A percentile compares a stretch with the other conserved stretches of the same genome.
Conservation (phyloP, 2,329 filamentous ascomycete genomes). For the Cercospora berteroae region DNA sequence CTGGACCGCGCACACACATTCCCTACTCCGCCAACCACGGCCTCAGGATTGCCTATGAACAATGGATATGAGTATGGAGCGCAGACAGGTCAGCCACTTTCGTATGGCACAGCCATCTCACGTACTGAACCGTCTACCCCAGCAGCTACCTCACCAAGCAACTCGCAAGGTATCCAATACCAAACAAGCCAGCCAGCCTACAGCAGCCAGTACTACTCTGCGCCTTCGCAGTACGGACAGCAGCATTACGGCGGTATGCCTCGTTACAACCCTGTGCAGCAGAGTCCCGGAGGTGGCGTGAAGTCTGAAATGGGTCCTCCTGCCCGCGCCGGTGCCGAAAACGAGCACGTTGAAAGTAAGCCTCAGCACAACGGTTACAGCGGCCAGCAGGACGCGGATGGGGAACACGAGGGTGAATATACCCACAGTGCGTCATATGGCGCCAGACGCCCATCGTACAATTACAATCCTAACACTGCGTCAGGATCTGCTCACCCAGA, state of each 20-base stretch:
- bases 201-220: constrained; percentile 75
- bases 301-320: constrained; percentile 90
- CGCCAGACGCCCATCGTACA: constrained; percentile 69
- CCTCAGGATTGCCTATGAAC: constrained; percentile 72
- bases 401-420: constrained; percentile 66
- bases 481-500: constrained; percentile 65
- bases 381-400: constrained; percentile 41
- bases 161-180: constrained; percentile 79
- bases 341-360: constrained; percentile 66
- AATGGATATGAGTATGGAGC: constrained; percentile 82
- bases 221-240: constrained; percentile 58
- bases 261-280: constrained; percentile 58
- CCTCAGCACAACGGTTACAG: constrained; percentile 57
- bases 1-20: constrained; percentile 88
- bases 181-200: constrained; percentile 65
- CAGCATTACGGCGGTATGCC: constrained; percentile 64
- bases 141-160: constrained; percentile 76
- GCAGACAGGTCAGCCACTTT: constrained; percentile 64
- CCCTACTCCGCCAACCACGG: constrained; percentile 87
- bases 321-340: constrained; percentile 58
- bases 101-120: constrained; percentile 74
- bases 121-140: constrained; percentile 89
- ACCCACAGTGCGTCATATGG: constrained; percentile 75
- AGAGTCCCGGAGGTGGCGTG: constrained; percentile 62
- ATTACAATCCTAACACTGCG: constrained; percentile 66